Base-by-base conservation (phyloP, 192 early-diverging fungal genomes). In the Thamnidium elegans region DNA sequence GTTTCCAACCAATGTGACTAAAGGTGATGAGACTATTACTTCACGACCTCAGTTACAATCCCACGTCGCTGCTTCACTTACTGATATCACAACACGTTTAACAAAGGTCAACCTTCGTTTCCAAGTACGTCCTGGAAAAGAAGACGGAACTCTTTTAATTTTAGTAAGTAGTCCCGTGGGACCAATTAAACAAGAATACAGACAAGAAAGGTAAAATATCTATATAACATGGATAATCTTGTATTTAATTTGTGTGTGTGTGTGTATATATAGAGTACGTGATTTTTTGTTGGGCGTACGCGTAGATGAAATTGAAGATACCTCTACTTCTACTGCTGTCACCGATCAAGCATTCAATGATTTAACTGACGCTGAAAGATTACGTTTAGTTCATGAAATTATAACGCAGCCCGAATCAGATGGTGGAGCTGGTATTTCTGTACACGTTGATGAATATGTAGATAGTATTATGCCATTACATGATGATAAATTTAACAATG, bases 391-490 rank as follows among this genome's bases (percentile, higher is more conserved):
- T 3, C 74, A 86, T 48, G 83, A 83, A 9, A 76, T 90, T 19
- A 79, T 92, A 26, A 88, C 89, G 2, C 65, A 65, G 11, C 64
- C 86, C 9, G 67, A 55, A 4, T 71, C 59, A 23, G 82, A 87
- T 55, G 86, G 85, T 52, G 89, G 91, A 17, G 84, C 84, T 8
- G 83, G 82, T n/a, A 74, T 88, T 47, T 70, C 80, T 69, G 70
- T 81, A 7, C 55, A 70, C 23, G 32, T 75, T 3, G 73, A 85
- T 59, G 65, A 81, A 6, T 80, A 76, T 73, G 79, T 89, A 1
- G 86, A 86, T 47, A 85, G 85, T 34, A 78, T 97, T 32, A 80
- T 92, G 20, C 83, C 87, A n/a, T 77, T 93, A 55, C 92, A 97
- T 55, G 87, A 97, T 74, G 76, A 78, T 13, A 76, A 78, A 43